Evolutionary conservation across 2,329 filamentous ascomycete species (phyloP).

Genomic region (Thielaviopsis musarum): DNA sequence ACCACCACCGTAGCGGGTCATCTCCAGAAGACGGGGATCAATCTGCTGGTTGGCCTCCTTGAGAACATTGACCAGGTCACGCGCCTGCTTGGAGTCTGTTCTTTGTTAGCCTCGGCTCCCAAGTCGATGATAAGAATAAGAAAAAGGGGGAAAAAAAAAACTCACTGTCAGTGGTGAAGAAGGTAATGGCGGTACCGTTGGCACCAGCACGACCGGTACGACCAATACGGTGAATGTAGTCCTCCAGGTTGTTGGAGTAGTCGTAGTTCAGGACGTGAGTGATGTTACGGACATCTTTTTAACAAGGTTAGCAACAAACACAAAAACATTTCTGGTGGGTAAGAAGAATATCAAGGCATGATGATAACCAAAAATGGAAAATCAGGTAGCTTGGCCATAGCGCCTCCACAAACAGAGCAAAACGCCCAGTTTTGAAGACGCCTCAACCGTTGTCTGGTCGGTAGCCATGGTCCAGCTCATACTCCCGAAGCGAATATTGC

Average conservation of each 20-base stretch:
- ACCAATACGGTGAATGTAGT: conserved; percentile 94
- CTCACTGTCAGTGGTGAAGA: conserved; percentile 99
- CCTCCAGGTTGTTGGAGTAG: conserved; percentile 97
- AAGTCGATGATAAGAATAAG: neutral
- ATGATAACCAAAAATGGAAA: conserved; percentile 27
- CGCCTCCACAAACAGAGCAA: neutral
- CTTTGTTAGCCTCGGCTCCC: conserved; percentile 20
- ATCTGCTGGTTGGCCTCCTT: conserved; percentile 96
- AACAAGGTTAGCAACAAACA: conserved; percentile 24
- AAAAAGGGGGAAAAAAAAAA: conserved; percentile 17
- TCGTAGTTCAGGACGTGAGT: conserved; percentile 99
- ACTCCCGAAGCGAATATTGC: conserved; percentile 6
- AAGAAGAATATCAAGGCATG: conserved; percentile 35
- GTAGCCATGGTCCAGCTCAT: neutral
- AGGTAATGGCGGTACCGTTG: conserved; percentile 88
- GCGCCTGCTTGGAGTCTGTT: conserved; percentile 78
- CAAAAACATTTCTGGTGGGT: conserved; percentile 50
- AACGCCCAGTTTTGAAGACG: too few relatives aligned
- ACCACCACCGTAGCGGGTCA: conserved; percentile 81
- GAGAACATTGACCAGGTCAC: conserved; percentile 85
- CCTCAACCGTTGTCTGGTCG: neutral
- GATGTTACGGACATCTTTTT: conserved; percentile 98
- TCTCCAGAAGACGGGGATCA: conserved; percentile 87
- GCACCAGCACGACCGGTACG: conserved; percentile 91
- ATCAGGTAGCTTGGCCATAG: neutral